phyloP scores from a whole-genome alignment of 2,329 filamentous ascomycete species.

The Monilinia laxa region DNA sequence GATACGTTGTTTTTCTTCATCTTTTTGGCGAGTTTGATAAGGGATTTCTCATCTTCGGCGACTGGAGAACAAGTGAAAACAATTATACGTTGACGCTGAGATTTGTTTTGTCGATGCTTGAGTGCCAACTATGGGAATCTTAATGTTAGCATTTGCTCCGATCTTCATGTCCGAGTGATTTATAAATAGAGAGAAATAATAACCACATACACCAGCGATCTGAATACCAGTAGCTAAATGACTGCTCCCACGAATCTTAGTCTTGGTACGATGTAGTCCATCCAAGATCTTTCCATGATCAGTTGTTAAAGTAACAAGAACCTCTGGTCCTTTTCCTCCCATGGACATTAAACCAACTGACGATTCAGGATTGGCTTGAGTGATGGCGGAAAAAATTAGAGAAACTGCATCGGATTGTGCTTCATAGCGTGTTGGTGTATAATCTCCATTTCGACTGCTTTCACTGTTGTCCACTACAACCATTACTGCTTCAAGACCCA shows the following conservation, averaged over 20 bases:
- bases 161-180: background rate
- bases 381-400: conserved; percentile 94
- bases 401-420: conserved; percentile 94
- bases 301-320: conserved; percentile 91
- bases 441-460: conserved; percentile 94
- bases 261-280: conserved; percentile 82
- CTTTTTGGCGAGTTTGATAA: conserved; percentile 89
- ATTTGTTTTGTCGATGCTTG: conserved; percentile 97
- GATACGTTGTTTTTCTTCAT: conserved; percentile 98
- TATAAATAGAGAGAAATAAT: background rate
- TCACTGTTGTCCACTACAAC: conserved; percentile 99
- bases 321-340: conserved; percentile 95
- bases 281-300: conserved; percentile 95
- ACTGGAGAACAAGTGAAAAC: conserved; percentile 95
- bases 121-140: conserved; percentile 69
- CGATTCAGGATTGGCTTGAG: conserved; percentile 91
- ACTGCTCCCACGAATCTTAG: conserved; percentile 85
- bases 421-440: conserved; percentile 89
- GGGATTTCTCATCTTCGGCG: conserved; percentile 81
- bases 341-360: conserved; percentile 98
- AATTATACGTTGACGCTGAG: conserved; percentile 93
- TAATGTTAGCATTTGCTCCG: conserved; percentile 29
- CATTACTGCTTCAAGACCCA: conserved; percentile 99
- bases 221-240: conserved; percentile 94
- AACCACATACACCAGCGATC: conserved; percentile 76